phyloP scores from a whole-genome alignment of 345 rosid species.

The Hibiscus tridactylites region DNA sequence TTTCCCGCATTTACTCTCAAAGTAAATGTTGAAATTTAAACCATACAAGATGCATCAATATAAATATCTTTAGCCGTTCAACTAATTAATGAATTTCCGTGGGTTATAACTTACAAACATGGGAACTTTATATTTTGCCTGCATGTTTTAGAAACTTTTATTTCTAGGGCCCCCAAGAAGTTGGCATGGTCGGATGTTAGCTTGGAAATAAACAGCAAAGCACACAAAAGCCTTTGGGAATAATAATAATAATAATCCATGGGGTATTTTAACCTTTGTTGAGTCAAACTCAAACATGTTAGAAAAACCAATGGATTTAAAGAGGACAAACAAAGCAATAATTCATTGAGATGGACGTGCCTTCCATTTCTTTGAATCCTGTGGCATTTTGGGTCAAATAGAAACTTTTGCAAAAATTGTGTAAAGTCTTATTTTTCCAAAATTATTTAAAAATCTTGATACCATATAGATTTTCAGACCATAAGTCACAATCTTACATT shows the following conservation, averaged over 20 bases:
- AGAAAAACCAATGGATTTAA: background rate
- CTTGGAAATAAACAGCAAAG: background rate
- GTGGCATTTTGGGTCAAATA: background rate
- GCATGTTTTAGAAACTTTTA: constrained; percentile 8
- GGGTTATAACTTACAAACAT: background rate
- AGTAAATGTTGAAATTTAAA: too few relatives aligned
- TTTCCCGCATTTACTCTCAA: too few relatives aligned
- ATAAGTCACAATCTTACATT: background rate
- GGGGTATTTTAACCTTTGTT: background rate
- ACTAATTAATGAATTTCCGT: background rate
- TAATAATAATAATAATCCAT: too few relatives aligned
- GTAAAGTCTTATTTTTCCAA: background rate
- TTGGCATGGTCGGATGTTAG: constrained; percentile 30
- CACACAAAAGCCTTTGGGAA: too few relatives aligned
- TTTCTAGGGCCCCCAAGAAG: background rate
- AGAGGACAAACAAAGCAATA: background rate
- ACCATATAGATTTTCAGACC: background rate
- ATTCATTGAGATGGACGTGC: constrained; percentile 34
- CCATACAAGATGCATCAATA: too few relatives aligned
- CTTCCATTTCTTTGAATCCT: constrained; percentile 18
- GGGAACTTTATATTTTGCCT: background rate
- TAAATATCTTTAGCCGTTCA: too few relatives aligned
- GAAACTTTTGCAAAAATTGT: background rate
- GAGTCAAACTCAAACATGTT: constrained; percentile 6
- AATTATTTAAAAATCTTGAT: background rate